Evolutionary conservation across 176 grass and related monocot species (phyloP), one percentile per base, ranked within the genome.

Genomic region (Rhynchospora breviuscula): DNA sequence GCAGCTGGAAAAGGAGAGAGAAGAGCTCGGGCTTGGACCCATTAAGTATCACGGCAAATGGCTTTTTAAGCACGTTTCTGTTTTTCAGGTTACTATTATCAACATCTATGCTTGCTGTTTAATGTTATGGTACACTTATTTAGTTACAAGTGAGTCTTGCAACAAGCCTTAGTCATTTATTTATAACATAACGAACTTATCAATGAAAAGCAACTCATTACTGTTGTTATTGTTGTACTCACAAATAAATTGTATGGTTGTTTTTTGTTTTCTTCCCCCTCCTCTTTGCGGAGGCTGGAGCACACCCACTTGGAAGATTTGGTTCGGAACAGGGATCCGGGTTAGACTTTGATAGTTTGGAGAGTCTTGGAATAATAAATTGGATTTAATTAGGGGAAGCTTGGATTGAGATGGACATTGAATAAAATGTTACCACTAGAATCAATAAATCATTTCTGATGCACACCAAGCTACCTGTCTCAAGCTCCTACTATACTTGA

Each of bases 41-140:
- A 78, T 95, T 43, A 95, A 99, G 81, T 99, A 99, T 81, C 93
- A 99, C 9, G 88, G 89, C 44, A 99, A 92, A 85, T 99, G 97
- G 97, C 97, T 93, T 26, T 86, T 95, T 69, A 90, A 92, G 80
- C 91, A 87, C 3, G 88, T 83, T 26, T 96, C 86, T 49, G 97
- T 95, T 54, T 94, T 99, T 88, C 93, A 99, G 96, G 96, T 98
- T 84, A 9, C 84, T 6, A 17, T 13, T 59, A 17, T 7, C 11
- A 64, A 29, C 11, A 35, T 46, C 4, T 10, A 68, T 71, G 43
- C 8, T 45, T 45, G 67, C 40, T 11, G 1, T 78, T 6, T 56
- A 33, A 78, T 33, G 29, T 57, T 54, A 6, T 26, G 72, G 9
- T 78, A 57, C 71, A 57, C 14, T 33, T 17, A 17, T 17, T 76